Conservation (phyloP, 371 early-diverging fungal species). For the Zychaea mexicana region DNA sequence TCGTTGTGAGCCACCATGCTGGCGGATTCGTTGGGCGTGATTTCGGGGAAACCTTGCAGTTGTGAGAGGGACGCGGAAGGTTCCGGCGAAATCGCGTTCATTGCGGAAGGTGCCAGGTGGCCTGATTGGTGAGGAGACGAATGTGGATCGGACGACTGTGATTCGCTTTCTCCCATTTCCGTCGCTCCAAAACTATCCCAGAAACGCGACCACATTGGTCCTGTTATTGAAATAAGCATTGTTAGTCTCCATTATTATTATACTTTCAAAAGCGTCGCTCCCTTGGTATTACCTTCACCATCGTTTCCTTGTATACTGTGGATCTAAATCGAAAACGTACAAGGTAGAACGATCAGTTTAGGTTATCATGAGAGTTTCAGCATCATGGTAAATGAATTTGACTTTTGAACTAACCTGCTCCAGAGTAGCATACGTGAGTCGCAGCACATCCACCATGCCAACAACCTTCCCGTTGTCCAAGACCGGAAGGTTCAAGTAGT, state of each 20-base stretch:
- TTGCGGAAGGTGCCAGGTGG: constrained; percentile 15
- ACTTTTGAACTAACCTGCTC: constrained; percentile 55
- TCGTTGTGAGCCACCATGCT: constrained; percentile 45
- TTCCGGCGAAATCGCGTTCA: constrained; percentile 32
- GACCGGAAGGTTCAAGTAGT: constrained; percentile 95
- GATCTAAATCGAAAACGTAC: constrained; percentile 21
- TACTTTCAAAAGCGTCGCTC: too few relatives aligned
- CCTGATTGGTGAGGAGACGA: constrained; percentile 25
- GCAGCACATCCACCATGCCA: constrained; percentile 93
- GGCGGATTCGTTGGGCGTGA: constrained; percentile 46
- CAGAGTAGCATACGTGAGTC: constrained; percentile 81
- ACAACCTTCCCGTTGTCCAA: constrained; percentile 75
- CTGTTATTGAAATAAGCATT: constrained; percentile 13
- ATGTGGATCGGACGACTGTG: constrained; percentile 38
- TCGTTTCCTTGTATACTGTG: constrained; percentile 43
- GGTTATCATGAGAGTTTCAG: neutral
- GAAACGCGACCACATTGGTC: constrained; percentile 48
- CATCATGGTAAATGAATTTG: neutral
- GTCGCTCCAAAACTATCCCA: constrained; percentile 50
- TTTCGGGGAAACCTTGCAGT: constrained; percentile 44
- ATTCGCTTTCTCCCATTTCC: constrained; percentile 49
- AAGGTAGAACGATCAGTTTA: neutral
- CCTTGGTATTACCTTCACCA: constrained; percentile 33
- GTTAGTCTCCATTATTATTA: too few relatives aligned
- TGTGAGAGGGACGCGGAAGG: constrained; percentile 47